Evolutionary conservation across 2,329 filamentous ascomycete genomes (phyloP), one percentile per base, ranked within the genome.

Genomic region (Thielaviopsis musarum): DNA sequence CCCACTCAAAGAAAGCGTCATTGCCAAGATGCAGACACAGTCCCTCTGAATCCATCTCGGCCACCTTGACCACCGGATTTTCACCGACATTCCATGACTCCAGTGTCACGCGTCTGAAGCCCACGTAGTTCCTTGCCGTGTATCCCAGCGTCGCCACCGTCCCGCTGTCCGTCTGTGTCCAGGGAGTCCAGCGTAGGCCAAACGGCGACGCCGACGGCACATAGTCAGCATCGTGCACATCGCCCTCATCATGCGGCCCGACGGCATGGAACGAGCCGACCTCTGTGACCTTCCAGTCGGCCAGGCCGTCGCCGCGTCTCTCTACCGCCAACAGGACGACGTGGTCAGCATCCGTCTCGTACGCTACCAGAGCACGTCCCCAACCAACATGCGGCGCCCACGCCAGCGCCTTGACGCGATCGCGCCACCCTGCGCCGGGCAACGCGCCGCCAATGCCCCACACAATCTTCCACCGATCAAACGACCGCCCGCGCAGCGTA

Each of bases 1-100:
- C 79, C 72, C 78, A 82, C 56, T 75, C 74, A 15, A 82, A 68
- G 63, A 81, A 80, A 1, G 79, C 74, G 63, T 81, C 78, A 0
- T 74, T 68, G 0, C 72, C 72, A 17, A 82, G 71, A 62, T 74
- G 72, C 13, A 77, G 65, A 63, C 80, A 82, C 17, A 77, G 72
- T 0, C 77, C 74, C 41, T 71, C 69, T 1, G 69, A 66, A 57
- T 82, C 77, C 1, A 65, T 62, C 19, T 67, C 62, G 26, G 72
- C 73, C 0, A 79, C 65, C 1, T 68, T 63, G 1, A 80, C 59
- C 1, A 65, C 63, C 1, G 76, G 72, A 0, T 68, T 62, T 17
- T 71, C 56, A 2, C 70, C 70, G 41, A 64, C 66, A 0, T 64
- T 63, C 72, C 72, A 75, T 0, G 65, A 66, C 1, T 67, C 62